These are phyloP conservation scores for Albifimbria verrucaria DNA, from an alignment of 2,329 filamentous ascomycete species.

Conservation along the genomic window DNA sequence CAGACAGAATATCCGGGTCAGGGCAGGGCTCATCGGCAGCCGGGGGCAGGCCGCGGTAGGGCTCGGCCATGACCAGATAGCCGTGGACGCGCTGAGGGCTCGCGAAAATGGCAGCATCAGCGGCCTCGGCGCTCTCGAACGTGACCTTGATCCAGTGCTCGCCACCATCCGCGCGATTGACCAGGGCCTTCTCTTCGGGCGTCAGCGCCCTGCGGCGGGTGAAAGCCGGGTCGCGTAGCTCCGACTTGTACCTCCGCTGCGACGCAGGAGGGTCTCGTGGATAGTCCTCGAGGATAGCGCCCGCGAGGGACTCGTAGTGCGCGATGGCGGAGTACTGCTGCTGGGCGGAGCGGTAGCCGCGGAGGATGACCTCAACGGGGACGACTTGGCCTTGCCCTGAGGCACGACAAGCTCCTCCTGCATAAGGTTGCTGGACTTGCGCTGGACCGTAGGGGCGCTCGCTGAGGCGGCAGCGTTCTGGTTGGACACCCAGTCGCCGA, in stretches of 20 bases:
- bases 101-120: constrained; percentile 64
- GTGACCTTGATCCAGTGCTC: constrained; percentile 91
- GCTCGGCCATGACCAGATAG: constrained; percentile 67
- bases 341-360: constrained; percentile 67
- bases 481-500: constrained; percentile 54
- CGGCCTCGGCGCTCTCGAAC: constrained; percentile 70
- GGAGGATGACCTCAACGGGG: constrained; percentile 76
- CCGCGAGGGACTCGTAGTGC: constrained; percentile 84
- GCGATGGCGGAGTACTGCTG: constrained; percentile 83
- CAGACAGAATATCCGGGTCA: constrained; percentile 40
- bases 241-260: constrained; percentile 67
- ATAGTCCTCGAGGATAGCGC: constrained; percentile 89
- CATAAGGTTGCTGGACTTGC: constrained; percentile 33
- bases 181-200: constrained; percentile 70
- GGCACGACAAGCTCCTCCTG: constrained; percentile 33
- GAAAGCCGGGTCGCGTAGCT: constrained; percentile 69
- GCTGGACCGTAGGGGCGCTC: constrained; percentile 21
- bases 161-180: constrained; percentile 78
- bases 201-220: constrained; percentile 64
- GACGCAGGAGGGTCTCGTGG: constrained; percentile 75
- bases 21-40: constrained; percentile 61
- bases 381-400: constrained; percentile 31
- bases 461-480: constrained; percentile 32
- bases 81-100: constrained; percentile 72
- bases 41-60: constrained; percentile 63